Evolutionary conservation across 2,329 filamentous ascomycete species (phyloP), one percentile per base, ranked within the genome.

Genomic region (Colletotrichum tanaceti): DNA sequence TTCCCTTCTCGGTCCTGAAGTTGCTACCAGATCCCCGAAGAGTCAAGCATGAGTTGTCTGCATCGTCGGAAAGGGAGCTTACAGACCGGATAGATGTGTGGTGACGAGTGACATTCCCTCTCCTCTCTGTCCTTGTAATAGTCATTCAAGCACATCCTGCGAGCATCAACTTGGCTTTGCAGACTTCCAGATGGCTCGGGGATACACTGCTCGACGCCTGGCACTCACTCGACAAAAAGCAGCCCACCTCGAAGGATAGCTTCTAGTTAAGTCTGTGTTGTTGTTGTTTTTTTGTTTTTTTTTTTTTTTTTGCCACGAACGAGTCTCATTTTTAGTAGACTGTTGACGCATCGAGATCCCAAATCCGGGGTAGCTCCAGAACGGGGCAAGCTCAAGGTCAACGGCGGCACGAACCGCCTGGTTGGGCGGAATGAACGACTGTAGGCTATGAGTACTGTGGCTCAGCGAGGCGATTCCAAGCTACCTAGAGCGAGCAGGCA

Each of bases 331-430:
- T 35, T 35, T 35, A 35, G 32, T 35, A 35, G 2, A 35, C 2
- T 35, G 32, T 35, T 35, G 55, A 47, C 41, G 13, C 57, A 39
- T 24, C 44, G 16, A 47, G 24, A 20, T 28, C 49, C 32, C 28
- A 11, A 47, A 44, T 24, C 32, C 22, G 60, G 20, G 43, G 60
- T 38, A 28, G 16, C 41, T 39, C 28, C 52, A 60, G 60, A 53
- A 47, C 13, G 14, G 41, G 46, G 24, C 24, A 67, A 58, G 65
- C 59, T 67, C 43, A 53, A 64, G 18, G 60, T 20, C 28, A 46
- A 35, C 20, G 39, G 47, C 60, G 65, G 44, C 43, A 20, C 22
- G 61, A 54, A 39, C 65, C 65, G 60, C 28, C 49, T 22, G 11
- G 28, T n/a, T 38, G 46, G 52, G 32, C 46, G 32, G 32, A 35